phyloP scores from a whole-genome alignment of 352 stramenopile genomes.

The Pythium grandisporangium region DNA sequence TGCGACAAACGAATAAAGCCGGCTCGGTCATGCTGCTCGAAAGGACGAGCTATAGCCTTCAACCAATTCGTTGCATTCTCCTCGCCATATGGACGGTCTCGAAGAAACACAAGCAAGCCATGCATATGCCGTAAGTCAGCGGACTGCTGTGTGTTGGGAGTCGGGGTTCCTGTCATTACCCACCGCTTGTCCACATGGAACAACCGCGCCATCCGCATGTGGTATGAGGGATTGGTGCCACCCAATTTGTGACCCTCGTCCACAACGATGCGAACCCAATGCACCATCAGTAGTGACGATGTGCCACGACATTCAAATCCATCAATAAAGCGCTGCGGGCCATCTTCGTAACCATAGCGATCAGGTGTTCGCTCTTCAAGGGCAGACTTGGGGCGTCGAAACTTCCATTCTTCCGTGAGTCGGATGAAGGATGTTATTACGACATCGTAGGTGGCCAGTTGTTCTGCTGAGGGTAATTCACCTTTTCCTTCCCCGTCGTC shows the following conservation, averaged over 20 bases:
- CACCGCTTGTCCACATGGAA: conserved; percentile 84
- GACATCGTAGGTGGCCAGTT: conserved; percentile 54
- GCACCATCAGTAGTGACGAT: conserved; percentile 49
- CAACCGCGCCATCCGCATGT: conserved; percentile 77
- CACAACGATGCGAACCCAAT: conserved; percentile 90
- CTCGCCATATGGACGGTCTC: conserved; percentile 81
- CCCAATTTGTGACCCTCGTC: conserved; percentile 95
- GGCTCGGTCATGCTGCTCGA: conserved; percentile 44
- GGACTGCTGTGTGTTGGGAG: conserved; percentile 81
- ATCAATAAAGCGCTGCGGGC: conserved; percentile 36
- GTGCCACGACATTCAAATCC: conserved; percentile 37
- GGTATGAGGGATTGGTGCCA: conserved; percentile 38
- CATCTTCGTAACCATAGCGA: conserved; percentile 58
- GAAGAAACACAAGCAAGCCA: conserved; percentile 86
- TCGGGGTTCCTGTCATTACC: conserved; percentile 98
- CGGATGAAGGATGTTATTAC: conserved; percentile 69
- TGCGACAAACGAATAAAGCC: conserved; percentile 70
- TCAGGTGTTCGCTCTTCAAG: conserved; percentile 56
- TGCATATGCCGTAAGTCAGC: conserved; percentile 86
- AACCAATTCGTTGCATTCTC: conserved; percentile 63
- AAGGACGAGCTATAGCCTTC: conserved; percentile 66
- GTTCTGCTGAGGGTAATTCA: conserved; percentile 22
- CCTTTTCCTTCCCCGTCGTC: conserved; percentile 18
- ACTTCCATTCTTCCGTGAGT: conserved; percentile 55
- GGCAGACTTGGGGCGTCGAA: conserved; percentile 38